These are phyloP conservation scores for Closterium sp. DNA, from an alignment of 139 green algal genomes.

Conservation along the genomic window DNA sequence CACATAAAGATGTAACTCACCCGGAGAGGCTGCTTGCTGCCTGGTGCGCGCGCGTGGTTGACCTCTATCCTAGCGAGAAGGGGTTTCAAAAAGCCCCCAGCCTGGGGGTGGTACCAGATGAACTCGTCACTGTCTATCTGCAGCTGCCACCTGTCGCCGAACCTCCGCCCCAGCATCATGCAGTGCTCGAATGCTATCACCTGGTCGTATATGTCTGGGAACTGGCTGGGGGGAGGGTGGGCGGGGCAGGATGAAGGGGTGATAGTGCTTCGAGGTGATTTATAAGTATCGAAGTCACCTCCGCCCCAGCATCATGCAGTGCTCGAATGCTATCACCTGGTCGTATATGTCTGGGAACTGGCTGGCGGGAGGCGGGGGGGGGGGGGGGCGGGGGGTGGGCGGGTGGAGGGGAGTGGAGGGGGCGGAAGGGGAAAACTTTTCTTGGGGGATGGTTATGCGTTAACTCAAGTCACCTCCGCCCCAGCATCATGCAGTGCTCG, in stretches of 20 bases:
- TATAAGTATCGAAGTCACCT: not conserved
- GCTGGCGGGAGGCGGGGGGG: not conserved
- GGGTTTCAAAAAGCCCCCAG: not conserved
- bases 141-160: slow-evolving; percentile 21
- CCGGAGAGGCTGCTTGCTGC: not conserved
- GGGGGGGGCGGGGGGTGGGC: too few relatives aligned
- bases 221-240: too few relatives aligned
- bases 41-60: not conserved
- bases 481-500: too few relatives aligned
- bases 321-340: not conserved
- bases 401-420: too few relatives aligned
- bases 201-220: not conserved
- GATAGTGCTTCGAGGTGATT: too few relatives aligned
- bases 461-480: too few relatives aligned
- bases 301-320: slow-evolving; percentile 1
- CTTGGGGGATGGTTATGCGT: too few relatives aligned
- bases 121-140: slow-evolving; percentile 28
- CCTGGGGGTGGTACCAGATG: not conserved
- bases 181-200: too few relatives aligned
- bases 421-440: too few relatives aligned
- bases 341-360: slow-evolving; percentile 4
- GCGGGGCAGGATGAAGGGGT: too few relatives aligned
- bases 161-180: too few relatives aligned
- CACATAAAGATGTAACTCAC: not conserved
- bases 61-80: not conserved